Evolutionary conservation across 129 eudicot species (phyloP), one percentile per base, ranked within the genome.

Genomic region (Silybum marianum): DNA sequence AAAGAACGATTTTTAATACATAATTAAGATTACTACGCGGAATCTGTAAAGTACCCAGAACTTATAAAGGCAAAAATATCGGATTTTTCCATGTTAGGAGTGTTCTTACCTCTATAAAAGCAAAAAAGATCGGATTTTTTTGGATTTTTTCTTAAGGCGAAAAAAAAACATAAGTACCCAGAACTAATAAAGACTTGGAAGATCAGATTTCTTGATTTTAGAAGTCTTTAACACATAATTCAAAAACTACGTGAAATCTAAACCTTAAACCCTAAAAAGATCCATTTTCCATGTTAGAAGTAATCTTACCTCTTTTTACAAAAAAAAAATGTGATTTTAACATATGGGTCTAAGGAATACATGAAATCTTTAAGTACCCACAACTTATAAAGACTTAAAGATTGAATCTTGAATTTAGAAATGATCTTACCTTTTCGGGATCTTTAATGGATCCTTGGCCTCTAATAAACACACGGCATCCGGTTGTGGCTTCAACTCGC

Each of bases 381-480:
- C 38, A 44, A 58, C 78, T 72, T 25, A 4, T 30, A 71, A n/a
- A 32, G 28, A 42, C 44, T 72, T 12, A 14, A 71, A 72, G 42
- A 80, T 51, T 9, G 6, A 54, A 48, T 71, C 54, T 75, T 44
- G 40, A 21, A 13, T 39, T 18, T 9, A 54, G 54, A 5, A 54
- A 46, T 71, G 23, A 30, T 42, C 23, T 80, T 89, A 91, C 98
- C 97, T 91, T 94, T 54, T 88, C 92, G 9, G 95, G 85, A 69
- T 94, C 98, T 82, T 94, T 94, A 22, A 94, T 91, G 71, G 98
- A 94, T 58, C 98, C 98, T 72, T 86, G 89, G 2, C 98, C 98
- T 83, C 98, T 91, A 18, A 94, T 94, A 75, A 85, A 94, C 71
- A 94, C 97, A 58, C 98, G 94, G 6, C 98, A 94, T 63, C 97